These are phyloP conservation scores for Pholiota conissans DNA, from an alignment of 768 basidiomycete genomes.

Conservation along the genomic window DNA sequence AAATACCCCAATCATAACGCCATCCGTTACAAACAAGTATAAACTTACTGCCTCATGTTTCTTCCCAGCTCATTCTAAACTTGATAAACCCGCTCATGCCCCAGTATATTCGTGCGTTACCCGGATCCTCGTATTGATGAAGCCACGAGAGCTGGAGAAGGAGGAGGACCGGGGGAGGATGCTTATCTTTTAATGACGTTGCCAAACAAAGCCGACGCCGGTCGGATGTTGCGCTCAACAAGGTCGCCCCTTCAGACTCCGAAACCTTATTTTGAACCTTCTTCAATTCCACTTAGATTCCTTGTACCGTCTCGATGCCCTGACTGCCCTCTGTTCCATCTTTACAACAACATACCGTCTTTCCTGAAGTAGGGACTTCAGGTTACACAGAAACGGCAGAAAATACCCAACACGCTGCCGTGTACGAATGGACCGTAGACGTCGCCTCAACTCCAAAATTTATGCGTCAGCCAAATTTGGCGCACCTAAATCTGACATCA, in stretches of 20 bases:
- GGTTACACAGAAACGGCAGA: neutral
- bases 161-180: neutral
- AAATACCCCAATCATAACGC: slow-evolving; percentile 41
- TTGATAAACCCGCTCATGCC: neutral
- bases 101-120: neutral
- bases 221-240: slow-evolving; percentile 17
- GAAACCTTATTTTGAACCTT: slow-evolving; percentile 25
- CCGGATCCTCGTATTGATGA: neutral
- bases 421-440: neutral
- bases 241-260: slow-evolving; percentile 25
- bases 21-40: slow-evolving; percentile 39
- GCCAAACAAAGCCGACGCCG: slow-evolving; percentile 21
- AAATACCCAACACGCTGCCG: neutral
- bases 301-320: neutral
- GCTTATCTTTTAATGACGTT: slow-evolving; percentile 12
- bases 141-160: neutral
- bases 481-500: slow-evolving; percentile 12
- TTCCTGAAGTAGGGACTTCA: neutral
- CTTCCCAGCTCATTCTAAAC: neutral
- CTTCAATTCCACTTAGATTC: slow-evolving; percentile 1
- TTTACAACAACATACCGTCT: too few relatives aligned
- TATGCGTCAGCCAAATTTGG: slow-evolving; percentile 12
- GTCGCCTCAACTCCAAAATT: slow-evolving; percentile 4
- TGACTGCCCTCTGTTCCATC: neutral
- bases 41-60: slow-evolving; percentile 20